Percentiles rank a stretch among this genome's conserved stretches.
Conservation (phyloP, 2,329 filamentous ascomycete genomes). For the Aspergillus proliferans region DNA sequence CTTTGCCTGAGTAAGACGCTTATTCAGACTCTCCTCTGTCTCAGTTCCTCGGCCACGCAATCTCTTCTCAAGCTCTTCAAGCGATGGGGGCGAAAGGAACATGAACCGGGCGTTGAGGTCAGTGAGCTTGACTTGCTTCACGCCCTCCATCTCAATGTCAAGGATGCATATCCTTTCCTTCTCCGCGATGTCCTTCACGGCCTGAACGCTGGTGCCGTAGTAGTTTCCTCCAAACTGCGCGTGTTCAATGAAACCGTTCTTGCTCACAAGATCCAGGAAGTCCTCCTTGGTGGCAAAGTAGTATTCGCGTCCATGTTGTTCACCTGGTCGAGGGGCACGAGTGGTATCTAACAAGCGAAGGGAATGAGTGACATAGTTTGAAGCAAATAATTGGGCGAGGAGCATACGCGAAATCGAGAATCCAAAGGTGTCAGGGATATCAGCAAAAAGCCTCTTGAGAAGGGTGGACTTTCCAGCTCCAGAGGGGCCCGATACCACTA, state of each 20-base stretch:
- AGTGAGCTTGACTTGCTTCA: constrained; percentile 83
- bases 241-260: constrained; percentile 76
- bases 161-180: constrained; percentile 72
- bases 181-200: constrained; percentile 67
- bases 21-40: constrained; percentile 62
- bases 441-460: constrained; percentile 36
- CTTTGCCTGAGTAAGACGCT: constrained; percentile 64
- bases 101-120: constrained; percentile 70
- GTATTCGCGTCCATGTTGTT: constrained; percentile 73
- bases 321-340: constrained; percentile 65
- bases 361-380: not conserved
- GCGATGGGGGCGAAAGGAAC: constrained; percentile 74
- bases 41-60: constrained; percentile 74
- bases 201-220: constrained; percentile 78
- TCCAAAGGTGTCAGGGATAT: constrained; percentile 38
- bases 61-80: constrained; percentile 66
- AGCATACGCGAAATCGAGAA: constrained; percentile 36
- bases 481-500: constrained; percentile 38
- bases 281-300: constrained; percentile 63
- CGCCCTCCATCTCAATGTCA: constrained; percentile 97
- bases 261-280: constrained; percentile 62
- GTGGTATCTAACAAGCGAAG: constrained; percentile 60
- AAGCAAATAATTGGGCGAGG: constrained; percentile 4
- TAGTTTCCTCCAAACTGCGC: constrained; percentile 78
- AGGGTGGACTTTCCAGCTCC: constrained; percentile 40